phyloP scores from a whole-genome alignment of 139 green algal genomes.

The Chlamydomonas sp. region DNA sequence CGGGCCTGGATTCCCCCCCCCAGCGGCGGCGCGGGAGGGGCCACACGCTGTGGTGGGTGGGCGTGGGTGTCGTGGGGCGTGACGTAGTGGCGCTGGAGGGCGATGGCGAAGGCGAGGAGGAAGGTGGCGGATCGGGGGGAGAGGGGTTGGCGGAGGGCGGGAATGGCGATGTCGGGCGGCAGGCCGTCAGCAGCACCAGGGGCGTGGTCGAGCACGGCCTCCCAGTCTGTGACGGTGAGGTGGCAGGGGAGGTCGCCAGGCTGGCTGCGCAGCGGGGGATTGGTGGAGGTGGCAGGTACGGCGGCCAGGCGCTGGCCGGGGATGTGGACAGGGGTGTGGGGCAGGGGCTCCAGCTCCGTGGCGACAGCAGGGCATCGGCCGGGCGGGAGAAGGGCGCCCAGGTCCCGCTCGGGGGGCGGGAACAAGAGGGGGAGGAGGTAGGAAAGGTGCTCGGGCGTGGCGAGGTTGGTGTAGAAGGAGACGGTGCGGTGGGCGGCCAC shows the following conservation, averaged over 20 bases:
- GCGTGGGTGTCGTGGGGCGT: neutral
- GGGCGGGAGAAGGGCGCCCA: too few relatives aligned
- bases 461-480: neutral
- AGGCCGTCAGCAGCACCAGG: neutral
- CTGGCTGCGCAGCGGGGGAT: neutral
- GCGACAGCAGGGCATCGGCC: too few relatives aligned
- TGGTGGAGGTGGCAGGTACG: too few relatives aligned
- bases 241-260: neutral
- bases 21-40: neutral
- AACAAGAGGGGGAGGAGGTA: too few relatives aligned
- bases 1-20: too few relatives aligned
- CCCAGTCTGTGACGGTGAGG: neutral
- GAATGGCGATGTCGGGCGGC: neutral
- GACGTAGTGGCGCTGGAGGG: neutral
- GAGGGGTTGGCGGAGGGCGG: neutral
- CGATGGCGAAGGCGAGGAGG: neutral
- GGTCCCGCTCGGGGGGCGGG: too few relatives aligned
- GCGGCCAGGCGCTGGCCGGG: too few relatives aligned
- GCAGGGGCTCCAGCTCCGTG: too few relatives aligned
- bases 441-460: neutral
- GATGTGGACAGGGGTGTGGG: too few relatives aligned
- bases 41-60: neutral
- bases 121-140: too few relatives aligned
- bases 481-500: neutral
- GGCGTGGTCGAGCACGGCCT: neutral